Base-by-base conservation (phyloP, 352 stramenopile genomes). In the Achlya hypogyna region DNA sequence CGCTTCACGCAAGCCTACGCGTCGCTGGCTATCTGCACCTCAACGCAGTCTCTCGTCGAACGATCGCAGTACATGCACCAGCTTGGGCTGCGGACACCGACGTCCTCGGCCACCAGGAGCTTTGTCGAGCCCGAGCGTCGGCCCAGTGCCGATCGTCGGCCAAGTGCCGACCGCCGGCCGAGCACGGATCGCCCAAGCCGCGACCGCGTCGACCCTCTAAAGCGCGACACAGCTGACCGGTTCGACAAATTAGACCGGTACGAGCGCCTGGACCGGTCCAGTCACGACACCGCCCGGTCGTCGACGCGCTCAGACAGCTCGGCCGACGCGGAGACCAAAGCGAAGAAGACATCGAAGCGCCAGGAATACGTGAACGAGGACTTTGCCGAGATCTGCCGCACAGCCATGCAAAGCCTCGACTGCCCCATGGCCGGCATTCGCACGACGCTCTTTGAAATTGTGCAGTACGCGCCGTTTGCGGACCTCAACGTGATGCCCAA, bases 361-460 rank as follows among this genome's bases (percentile, higher is more conserved):
- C 88, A 89, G 29, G 75, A 86, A 69, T 95, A 89, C 69, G 90
- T 95, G 70, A 95, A 95, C 68, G 84, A 91, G 43, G 86, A 95
- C 59, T 89, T 95, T 69, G 84, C 89, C 32, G 84, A 95, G 71
- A 93, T 95, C 52, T 95, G 86, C 52, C 80, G 91, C 76, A 71
- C 93, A 23, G 86, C 86, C 1, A 95, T 95, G 86, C 78, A 95
- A 70, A 92, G 81, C 53, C 73, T 95, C 22, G 74, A 86, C 31
- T 95, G 86, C 38, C 82, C 86, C 8, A 93, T 95, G 83, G 86
- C 84, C 4, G 86, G 86, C 23, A 93, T 95, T 53, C 86, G 86
- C 53, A 95, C 84, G 0, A 85, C 91, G 65, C 79, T 93, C 65
- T 93, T 95, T 63, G 84, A 95, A 71, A 77, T 95, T 22, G 86